phyloP scores from a whole-genome alignment of 345 rosid species.

The Citrus cavaleriei region DNA sequence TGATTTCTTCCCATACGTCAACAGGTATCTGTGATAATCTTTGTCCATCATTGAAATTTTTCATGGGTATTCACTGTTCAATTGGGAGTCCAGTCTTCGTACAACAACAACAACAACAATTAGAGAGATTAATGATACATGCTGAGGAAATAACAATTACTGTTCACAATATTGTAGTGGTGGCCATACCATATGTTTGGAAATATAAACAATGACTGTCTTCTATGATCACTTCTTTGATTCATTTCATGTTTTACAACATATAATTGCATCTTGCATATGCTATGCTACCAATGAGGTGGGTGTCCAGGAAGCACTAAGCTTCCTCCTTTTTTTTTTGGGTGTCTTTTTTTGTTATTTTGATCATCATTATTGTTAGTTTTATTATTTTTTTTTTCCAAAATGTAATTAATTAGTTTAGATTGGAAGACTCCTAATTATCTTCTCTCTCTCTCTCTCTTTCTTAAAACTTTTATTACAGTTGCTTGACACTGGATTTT shows the following conservation, averaged over 20 bases:
- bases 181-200: neutral
- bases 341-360: too few species aligned
- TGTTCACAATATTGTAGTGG: neutral
- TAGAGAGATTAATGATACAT: neutral
- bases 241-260: neutral
- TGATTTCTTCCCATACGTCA: neutral
- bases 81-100: neutral
- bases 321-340: neutral
- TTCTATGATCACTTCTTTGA: neutral
- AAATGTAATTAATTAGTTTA: neutral
- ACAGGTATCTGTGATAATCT: neutral
- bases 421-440: neutral
- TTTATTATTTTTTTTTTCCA: too few species aligned
- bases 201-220: neutral
- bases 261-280: neutral
- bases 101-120: neutral
- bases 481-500: conserved; percentile 96
- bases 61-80: neutral
- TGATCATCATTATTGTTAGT: too few species aligned
- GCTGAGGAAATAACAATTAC: neutral
- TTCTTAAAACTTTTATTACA: conserved; percentile 25
- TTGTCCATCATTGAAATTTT: neutral
- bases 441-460: neutral
- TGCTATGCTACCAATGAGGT: neutral
- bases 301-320: neutral